Base-by-base conservation (phyloP, 139 green algal species). In the Haematococcus sp. region DNA sequence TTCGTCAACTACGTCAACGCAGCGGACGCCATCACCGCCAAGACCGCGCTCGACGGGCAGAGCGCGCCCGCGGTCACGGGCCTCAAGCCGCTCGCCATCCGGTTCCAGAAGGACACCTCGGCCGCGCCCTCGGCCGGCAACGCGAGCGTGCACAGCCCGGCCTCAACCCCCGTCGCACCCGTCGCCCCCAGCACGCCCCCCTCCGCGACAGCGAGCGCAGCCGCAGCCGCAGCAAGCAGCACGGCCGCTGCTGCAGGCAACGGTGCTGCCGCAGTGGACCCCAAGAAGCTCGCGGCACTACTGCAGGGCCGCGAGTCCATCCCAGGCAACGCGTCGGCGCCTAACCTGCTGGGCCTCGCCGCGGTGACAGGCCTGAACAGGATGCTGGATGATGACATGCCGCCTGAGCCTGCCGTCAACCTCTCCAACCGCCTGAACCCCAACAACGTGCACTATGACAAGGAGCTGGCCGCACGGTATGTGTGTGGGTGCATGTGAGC, bases 381-480 rank as follows among this genome's bases (percentile, higher is more conserved):
- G 34, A 27, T 77, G 27, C 49, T 77, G 46, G 71, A 71, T 51
- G 71, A 77, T 27, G 71, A 77, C 9, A 30, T 28, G 34, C 20
- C 22, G 13, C 54, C 46, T 25, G 55, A 87, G 66, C 78, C 80
- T 13, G 78, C 81, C 3, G 75, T 88, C 71, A 94, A 94, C 76
- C 84, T 94, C 46, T 88, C 77, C 73, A 94, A 94, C 81, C 80
- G 85, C 44, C 80, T 94, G 27, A 94, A 94, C 83, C 90, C 76
- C 25, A 82, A 82, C 64, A 82, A 78, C 31, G 44, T 78, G 25
- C 64, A 82, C 54, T 82, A 68, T 63, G 70, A 75, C 56, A 63
- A 54, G 35, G 70, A 82, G 63, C 70, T 82, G 16, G 76, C 71
- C 1, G 19, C 59, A 4, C 64, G 63, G 76, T 82, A 11, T 23